phyloP scores from a whole-genome alignment of 129 eudicot species.

The Ambrosia trifida region DNA sequence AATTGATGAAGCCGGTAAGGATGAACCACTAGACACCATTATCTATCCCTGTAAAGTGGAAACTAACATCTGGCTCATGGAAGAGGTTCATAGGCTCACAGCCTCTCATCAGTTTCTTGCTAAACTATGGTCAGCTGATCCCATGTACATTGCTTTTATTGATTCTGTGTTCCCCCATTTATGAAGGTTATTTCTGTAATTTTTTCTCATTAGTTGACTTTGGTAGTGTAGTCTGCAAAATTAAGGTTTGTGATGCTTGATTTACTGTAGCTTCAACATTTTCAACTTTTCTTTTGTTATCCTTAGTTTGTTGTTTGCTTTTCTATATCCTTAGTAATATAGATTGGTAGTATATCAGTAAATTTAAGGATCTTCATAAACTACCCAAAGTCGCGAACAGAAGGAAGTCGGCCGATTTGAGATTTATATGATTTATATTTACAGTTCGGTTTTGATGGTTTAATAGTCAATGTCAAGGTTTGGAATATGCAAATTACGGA shows the following conservation, averaged over 20 bases:
- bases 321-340: too few relatives aligned
- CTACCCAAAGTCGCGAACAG: background rate
- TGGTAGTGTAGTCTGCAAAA: slow-evolving; percentile 27
- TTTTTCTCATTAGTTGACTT: background rate
- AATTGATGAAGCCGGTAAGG: slow-evolving; percentile 35
- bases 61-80: slow-evolving; percentile 75
- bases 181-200: slow-evolving; percentile 19
- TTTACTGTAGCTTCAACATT: background rate
- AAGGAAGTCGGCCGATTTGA: background rate
- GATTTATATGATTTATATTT: too few relatives aligned
- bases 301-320: background rate
- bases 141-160: slow-evolving; percentile 49
- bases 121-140: slow-evolving; percentile 56
- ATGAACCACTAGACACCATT: slow-evolving; percentile 49
- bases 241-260: slow-evolving; percentile 8
- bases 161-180: slow-evolving; percentile 51
- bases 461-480: background rate
- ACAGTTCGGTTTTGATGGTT: background rate
- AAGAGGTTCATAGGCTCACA: slow-evolving; percentile 74
- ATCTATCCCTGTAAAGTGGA: slow-evolving; percentile 79
- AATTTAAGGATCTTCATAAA: background rate
- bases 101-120: slow-evolving; percentile 50
- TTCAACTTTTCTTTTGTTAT: background rate
- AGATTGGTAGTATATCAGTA: too few relatives aligned
- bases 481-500: background rate